Evolutionary conservation across 2,329 filamentous ascomycete genomes (phyloP), one percentile per base, ranked within the genome.

Genomic region (Lasiodiplodia theobromae): DNA sequence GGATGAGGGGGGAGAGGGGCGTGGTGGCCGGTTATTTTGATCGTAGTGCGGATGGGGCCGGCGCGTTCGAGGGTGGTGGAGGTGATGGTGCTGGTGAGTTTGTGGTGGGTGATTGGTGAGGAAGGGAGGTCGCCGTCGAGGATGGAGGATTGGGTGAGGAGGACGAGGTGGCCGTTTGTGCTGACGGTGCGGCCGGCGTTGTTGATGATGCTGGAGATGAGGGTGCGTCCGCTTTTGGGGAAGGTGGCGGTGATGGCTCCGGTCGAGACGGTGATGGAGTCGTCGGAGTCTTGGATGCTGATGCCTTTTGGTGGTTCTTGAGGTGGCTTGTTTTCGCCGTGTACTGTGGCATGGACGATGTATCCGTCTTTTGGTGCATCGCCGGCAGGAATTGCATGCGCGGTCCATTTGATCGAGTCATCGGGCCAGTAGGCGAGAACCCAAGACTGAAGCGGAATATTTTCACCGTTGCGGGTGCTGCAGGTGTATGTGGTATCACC

Each of bases 391-490:
- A 89, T 78, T 0, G 87, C 86, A 72, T 89, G 87, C 0, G 82
- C 87, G 2, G 85, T 87, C 87, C 87, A 89, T 73, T 89, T 89
- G 66, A 88, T 80, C 0, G 87, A 88, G 31, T 85, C 86, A 75
- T 89, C 87, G 1, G 83, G 81, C 87, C 87, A 89, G 73, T 86
- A 87, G 0, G 84, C 86, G 0, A 85, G 88, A 3, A 83, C 78
- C 87, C 87, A 89, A 0, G 86, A 86, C 69, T 88, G 83, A 7
- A 86, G 74, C 16, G 74, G 69, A 8, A 65, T 71, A 1, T 73
- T 79, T 62, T 71, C 16, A n/a, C 58, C 44, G 5, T 18, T n/a
- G 25, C 4, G 11, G 3, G 25, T 52, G 2, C 49, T 54, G 28
- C 63, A 70, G 40, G 68, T 74, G 70, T 74, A 81, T 37, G 70